Conservation (phyloP, 108 stramenopile genomes). For the Mediolabrus comicus region DNA sequence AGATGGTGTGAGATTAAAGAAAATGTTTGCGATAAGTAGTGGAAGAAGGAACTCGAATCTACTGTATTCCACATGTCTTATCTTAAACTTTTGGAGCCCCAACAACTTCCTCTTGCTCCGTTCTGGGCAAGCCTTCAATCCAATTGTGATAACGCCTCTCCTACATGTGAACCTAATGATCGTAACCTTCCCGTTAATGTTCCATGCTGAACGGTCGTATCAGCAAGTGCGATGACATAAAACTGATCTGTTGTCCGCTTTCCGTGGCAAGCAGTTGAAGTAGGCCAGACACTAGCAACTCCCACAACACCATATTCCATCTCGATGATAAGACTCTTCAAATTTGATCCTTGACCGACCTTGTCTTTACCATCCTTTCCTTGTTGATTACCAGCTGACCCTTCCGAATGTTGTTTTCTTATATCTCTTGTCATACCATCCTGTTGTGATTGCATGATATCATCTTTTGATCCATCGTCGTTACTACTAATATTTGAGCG, state of each 20-base stretch:
- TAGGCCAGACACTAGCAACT: slow-evolving; percentile 59
- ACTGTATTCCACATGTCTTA: background rate
- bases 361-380: slow-evolving; percentile 25
- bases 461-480: slow-evolving; percentile 21
- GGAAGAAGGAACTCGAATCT: too few species aligned
- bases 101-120: background rate
- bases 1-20: too few species aligned
- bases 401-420: slow-evolving; percentile 6
- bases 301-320: slow-evolving; percentile 58
- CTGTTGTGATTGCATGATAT: background rate
- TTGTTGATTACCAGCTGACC: background rate
- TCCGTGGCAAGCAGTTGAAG: too few species aligned
- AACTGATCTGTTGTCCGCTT: slow-evolving; percentile 57
- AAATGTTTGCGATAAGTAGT: too few species aligned
- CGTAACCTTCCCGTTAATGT: slow-evolving; percentile 66
- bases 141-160: slow-evolving; percentile 74
- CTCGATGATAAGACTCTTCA: slow-evolving; percentile 51
- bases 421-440: background rate
- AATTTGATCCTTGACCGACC: slow-evolving; percentile 35
- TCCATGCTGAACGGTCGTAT: slow-evolving; percentile 64
- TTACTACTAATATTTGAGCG: slow-evolving; percentile 50
- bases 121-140: background rate
- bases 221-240: slow-evolving; percentile 78
- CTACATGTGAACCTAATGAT: slow-evolving; percentile 65
- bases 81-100: background rate